A percentile compares a stretch with the other conserved stretches of the same genome.
phyloP scores from a whole-genome alignment of 192 early-diverging fungal genomes.

The Rhizophagus prolifer region DNA sequence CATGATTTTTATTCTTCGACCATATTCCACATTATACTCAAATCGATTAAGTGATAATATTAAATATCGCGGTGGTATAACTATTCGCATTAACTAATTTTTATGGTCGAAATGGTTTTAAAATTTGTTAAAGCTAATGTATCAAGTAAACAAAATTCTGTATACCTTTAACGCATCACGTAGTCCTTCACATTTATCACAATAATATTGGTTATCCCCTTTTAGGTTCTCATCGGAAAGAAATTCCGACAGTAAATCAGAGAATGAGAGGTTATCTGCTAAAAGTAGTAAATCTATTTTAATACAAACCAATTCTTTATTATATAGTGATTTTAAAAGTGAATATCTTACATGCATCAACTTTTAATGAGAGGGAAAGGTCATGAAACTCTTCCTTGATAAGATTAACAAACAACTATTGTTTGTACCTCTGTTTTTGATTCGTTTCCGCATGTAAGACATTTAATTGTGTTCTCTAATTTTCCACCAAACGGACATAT shows the following conservation, averaged over 20 bases:
- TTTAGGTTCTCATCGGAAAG: constrained; percentile 18
- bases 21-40: constrained; percentile 25
- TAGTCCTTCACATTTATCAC: constrained; percentile 17
- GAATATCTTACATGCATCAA: constrained; percentile 8
- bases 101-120: background rate
- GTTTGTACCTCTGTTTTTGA: constrained; percentile 16
- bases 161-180: constrained; percentile 28
- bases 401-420: background rate
- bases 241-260: constrained; percentile 3
- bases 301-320: background rate
- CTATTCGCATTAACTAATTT: constrained; percentile 19
- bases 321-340: background rate
- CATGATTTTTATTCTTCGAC: constrained; percentile 26
- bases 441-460: constrained; percentile 12
- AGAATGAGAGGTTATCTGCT: constrained; percentile 12
- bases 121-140: background rate
- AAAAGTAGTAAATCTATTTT: background rate
- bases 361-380: constrained; percentile 16
- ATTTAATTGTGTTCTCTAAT: constrained; percentile 15
- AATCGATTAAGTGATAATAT: constrained; percentile 33
- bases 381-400: constrained; percentile 27
- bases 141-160: background rate
- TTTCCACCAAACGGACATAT: constrained; percentile 13
- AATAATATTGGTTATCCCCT: constrained; percentile 30
- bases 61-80: constrained; percentile 17